These are phyloP conservation scores for Arabis alpina DNA, from an alignment of 345 rosid genomes.

Conservation along the genomic window DNA sequence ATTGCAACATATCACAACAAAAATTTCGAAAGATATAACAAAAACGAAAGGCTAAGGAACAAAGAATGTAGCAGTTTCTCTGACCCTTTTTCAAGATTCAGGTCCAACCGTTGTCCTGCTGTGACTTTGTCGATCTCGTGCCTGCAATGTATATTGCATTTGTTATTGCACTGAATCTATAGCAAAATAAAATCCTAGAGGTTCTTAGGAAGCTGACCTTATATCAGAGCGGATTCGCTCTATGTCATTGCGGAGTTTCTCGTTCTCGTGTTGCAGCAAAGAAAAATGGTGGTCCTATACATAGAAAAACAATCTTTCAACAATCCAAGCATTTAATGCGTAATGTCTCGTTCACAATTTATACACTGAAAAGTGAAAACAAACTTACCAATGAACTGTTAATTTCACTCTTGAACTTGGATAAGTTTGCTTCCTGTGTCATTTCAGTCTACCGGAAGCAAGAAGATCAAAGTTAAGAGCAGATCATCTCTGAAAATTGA, in stretches of 20 bases:
- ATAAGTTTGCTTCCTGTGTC: constrained; percentile 72
- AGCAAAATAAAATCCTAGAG: not conserved
- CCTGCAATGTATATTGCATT: constrained; percentile 44
- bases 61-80: constrained; percentile 18
- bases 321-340: constrained; percentile 14
- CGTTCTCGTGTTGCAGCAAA: constrained; percentile 79
- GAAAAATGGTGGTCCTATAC: constrained; percentile 78
- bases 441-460: constrained; percentile 72
- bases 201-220: constrained; percentile 51
- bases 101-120: constrained; percentile 89
- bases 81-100: constrained; percentile 94
- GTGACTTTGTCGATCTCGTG: constrained; percentile 89
- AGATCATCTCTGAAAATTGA: not conserved
- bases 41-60: not conserved
- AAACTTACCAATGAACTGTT: constrained; percentile 70
- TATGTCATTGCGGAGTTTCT: constrained; percentile 75
- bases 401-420: constrained; percentile 80
- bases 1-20: not conserved
- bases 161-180: constrained; percentile 23
- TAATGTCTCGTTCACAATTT: not conserved
- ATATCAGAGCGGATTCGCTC: constrained; percentile 78
- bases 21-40: not conserved
- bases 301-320: constrained; percentile 9
- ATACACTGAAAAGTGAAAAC: not conserved
- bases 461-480: constrained; percentile 1